These are phyloP conservation scores for Sedum album DNA, from an alignment of 164 flowering plant genomes.

Conservation along the genomic window DNA sequence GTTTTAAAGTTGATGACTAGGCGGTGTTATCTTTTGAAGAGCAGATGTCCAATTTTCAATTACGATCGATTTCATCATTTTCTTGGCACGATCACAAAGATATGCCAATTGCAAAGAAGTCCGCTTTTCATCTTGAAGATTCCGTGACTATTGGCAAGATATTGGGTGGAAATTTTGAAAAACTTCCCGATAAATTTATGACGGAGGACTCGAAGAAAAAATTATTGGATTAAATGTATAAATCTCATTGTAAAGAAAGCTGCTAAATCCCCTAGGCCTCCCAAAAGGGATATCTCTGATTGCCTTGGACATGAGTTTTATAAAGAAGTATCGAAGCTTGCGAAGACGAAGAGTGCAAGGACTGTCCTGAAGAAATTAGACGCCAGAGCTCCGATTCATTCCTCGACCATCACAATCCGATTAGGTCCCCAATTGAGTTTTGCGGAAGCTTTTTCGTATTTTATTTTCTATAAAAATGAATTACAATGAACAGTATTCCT, in stretches of 20 bases:
- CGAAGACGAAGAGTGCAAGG: neutral
- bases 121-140: neutral
- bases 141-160: neutral
- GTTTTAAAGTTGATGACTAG: too few relatives aligned
- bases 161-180: neutral
- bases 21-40: too few relatives aligned
- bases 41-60: too few relatives aligned
- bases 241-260: neutral
- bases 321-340: constrained; percentile 6
- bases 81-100: neutral
- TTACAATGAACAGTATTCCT: too few relatives aligned
- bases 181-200: neutral
- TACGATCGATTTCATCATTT: too few relatives aligned
- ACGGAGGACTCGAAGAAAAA: neutral
- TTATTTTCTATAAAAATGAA: too few relatives aligned
- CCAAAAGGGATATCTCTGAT: neutral
- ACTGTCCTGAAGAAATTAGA: too few relatives aligned
- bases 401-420: too few relatives aligned
- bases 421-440: too few relatives aligned
- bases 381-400: too few relatives aligned
- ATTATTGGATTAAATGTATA: neutral
- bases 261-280: constrained; percentile 8
- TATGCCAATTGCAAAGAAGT: neutral
- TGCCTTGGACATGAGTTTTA: constrained; percentile 7
- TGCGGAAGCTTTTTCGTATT: too few relatives aligned